Conservation (phyloP, 1,139 yeast species). For the Candida tetrigidarum region DNA sequence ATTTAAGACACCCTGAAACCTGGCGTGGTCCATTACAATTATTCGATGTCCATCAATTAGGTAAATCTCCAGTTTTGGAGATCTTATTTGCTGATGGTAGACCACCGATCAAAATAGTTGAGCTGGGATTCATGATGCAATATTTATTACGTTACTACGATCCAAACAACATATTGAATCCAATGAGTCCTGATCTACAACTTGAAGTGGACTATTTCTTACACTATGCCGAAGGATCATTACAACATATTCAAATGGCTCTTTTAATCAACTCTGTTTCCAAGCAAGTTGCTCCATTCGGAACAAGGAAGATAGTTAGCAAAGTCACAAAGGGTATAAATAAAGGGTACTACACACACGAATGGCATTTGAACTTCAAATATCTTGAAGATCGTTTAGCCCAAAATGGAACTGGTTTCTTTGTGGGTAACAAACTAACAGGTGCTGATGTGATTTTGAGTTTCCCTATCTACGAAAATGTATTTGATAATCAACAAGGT, state of each 20-base stretch:
- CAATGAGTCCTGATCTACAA: conserved; percentile 33
- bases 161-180: conserved; percentile 34
- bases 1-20: conserved; percentile 49
- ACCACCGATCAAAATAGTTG: conserved; percentile 40
- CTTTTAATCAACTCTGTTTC: conserved; percentile 45
- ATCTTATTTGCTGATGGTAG: conserved; percentile 48
- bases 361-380: conserved; percentile 31
- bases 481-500: conserved; percentile 43
- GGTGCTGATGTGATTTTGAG: conserved; percentile 63
- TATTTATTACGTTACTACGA: conserved; percentile 48
- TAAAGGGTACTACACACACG: conserved; percentile 35
- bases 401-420: conserved; percentile 48
- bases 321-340: conserved; percentile 47
- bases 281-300: conserved; percentile 48
- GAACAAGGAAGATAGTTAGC: conserved; percentile 44
- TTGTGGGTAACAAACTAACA: conserved; percentile 57
- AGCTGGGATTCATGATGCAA: conserved; percentile 53
- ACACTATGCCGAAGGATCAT: neutral
- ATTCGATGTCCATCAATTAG: conserved; percentile 57
- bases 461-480: conserved; percentile 27
- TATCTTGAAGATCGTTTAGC: conserved; percentile 44
- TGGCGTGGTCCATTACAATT: conserved; percentile 50
- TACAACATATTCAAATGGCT: conserved; percentile 24
- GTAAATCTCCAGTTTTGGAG: conserved; percentile 59
- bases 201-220: conserved; percentile 19